These are phyloP conservation scores for Russula sp. DNA, from an alignment of 768 basidiomycete genomes.

Conservation along the genomic window DNA sequence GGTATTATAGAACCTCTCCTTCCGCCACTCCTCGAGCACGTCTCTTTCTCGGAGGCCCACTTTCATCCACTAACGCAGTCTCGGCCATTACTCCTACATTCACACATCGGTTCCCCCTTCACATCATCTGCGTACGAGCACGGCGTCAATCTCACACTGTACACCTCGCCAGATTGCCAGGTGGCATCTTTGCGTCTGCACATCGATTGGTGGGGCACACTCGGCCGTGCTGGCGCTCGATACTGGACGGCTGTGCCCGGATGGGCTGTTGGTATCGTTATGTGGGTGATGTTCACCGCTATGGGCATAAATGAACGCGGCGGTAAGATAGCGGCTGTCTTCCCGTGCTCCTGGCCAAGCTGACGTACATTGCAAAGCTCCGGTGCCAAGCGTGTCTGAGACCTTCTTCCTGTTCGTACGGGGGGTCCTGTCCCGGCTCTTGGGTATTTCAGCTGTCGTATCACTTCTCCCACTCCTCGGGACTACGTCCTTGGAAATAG, in stretches of 20 bases:
- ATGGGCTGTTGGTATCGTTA: slow-evolving; percentile 74
- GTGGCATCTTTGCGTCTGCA: slow-evolving; percentile 47
- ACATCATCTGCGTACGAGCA: slow-evolving; percentile 37
- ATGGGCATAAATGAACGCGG: slow-evolving; percentile 41
- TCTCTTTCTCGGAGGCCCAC: slow-evolving; percentile 68
- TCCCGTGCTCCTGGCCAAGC: slow-evolving; percentile 4
- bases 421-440: slow-evolving; percentile 42
- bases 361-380: slow-evolving; percentile 34
- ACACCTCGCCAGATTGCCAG: slow-evolving; percentile 57
- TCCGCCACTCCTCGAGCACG: slow-evolving; percentile 64
- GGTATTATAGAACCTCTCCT: slow-evolving; percentile 49
- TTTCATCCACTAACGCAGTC: slow-evolving; percentile 47
- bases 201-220: slow-evolving; percentile 67
- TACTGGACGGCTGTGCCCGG: slow-evolving; percentile 69
- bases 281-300: slow-evolving; percentile 52
- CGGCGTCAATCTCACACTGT: slow-evolving; percentile 56
- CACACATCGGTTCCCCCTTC: slow-evolving; percentile 68
- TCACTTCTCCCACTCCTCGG: slow-evolving; percentile 58
- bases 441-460: slow-evolving; percentile 44
- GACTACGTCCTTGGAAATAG: slow-evolving; percentile 58
- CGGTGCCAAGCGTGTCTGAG: slow-evolving; percentile 48
- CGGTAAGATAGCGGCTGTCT: slow-evolving; percentile 25
- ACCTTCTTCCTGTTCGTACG: slow-evolving; percentile 48
- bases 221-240: slow-evolving; percentile 68
- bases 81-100: slow-evolving; percentile 56